Percentiles rank a stretch among this genome's conserved stretches.
These are phyloP conservation scores for Neurospora sp. DNA, from an alignment of 495 filamentous ascomycete genomes.

Conservation along the genomic window DNA sequence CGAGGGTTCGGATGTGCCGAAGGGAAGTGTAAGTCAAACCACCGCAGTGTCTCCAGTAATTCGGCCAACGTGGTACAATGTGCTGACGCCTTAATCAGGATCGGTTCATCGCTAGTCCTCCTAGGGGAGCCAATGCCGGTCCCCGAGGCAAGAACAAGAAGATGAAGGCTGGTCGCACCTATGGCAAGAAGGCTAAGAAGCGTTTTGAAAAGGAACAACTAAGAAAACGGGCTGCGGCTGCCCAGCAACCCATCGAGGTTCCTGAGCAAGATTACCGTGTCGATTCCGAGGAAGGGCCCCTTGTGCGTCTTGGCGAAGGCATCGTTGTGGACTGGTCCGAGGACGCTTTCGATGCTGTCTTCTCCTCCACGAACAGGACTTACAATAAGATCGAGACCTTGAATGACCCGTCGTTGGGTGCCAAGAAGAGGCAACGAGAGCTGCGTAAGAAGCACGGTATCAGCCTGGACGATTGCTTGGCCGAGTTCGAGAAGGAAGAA, in stretches of 20 bases:
- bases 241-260: constrained; percentile 20
- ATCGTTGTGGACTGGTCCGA: constrained; percentile 77
- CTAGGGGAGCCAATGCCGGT: neutral
- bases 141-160: constrained; percentile 26
- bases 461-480: constrained; percentile 79
- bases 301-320: constrained; percentile 68
- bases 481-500: constrained; percentile 88
- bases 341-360: constrained; percentile 57
- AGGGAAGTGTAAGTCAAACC: constrained; percentile 19
- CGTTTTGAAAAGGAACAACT: constrained; percentile 22
- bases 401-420: constrained; percentile 57
- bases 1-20: constrained; percentile 27
- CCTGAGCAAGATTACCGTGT: constrained; percentile 7
- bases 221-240: constrained; percentile 10
- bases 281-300: constrained; percentile 41
- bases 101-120: neutral
- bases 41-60: neutral
- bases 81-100: neutral
- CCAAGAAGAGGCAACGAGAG: constrained; percentile 46
- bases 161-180: constrained; percentile 23
- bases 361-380: constrained; percentile 39
- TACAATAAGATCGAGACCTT: constrained; percentile 42
- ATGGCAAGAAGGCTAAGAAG: constrained; percentile 29
- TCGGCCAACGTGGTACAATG: neutral
- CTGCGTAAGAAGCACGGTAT: constrained; percentile 63